Conservation (phyloP, 2,329 filamentous ascomycete genomes). For the Fusarium sp. region DNA sequence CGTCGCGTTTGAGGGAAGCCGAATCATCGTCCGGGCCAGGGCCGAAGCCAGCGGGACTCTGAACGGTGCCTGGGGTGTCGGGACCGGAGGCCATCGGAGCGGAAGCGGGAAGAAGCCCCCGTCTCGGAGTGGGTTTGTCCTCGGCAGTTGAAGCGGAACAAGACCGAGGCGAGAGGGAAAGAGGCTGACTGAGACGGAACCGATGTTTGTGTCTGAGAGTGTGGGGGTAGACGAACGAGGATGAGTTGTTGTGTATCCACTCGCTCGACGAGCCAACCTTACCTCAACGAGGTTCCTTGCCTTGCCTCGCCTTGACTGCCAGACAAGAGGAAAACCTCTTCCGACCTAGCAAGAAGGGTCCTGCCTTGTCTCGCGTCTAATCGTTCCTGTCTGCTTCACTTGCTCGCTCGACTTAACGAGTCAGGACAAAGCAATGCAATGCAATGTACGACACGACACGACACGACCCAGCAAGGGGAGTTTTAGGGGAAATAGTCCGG, state of each 20-base stretch:
- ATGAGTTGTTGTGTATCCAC: slow-evolving; percentile 29
- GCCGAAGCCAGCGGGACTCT: slow-evolving; percentile 28
- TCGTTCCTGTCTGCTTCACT: not conserved
- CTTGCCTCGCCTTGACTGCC: not conserved
- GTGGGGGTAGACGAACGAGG: slow-evolving; percentile 26
- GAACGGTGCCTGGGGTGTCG: slow-evolving; percentile 33
- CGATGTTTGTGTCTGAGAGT: slow-evolving; percentile 14
- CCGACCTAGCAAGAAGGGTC: not conserved
- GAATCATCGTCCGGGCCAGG: slow-evolving; percentile 24
- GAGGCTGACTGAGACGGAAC: slow-evolving; percentile 11
- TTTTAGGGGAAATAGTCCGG: not conserved
- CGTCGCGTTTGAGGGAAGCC: slow-evolving; percentile 40
- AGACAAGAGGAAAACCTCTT: not conserved
- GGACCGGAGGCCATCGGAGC: slow-evolving; percentile 42
- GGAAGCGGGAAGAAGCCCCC: slow-evolving; percentile 15
- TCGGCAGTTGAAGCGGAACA: slow-evolving; percentile 16
- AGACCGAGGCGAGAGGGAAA: slow-evolving; percentile 8
- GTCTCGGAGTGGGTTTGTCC: slow-evolving; percentile 24
- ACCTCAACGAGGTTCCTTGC: not conserved
- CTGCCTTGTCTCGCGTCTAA: not conserved
- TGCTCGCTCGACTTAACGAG: slow-evolving; percentile 7
- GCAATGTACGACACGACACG: slow-evolving; percentile 1
- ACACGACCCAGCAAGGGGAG: not conserved
- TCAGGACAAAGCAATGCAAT: slow-evolving; percentile 4
- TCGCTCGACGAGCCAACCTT: slow-evolving; percentile 1